phyloP scores from a whole-genome alignment of 192 early-diverging fungal species.

The Podila clonocystis region DNA sequence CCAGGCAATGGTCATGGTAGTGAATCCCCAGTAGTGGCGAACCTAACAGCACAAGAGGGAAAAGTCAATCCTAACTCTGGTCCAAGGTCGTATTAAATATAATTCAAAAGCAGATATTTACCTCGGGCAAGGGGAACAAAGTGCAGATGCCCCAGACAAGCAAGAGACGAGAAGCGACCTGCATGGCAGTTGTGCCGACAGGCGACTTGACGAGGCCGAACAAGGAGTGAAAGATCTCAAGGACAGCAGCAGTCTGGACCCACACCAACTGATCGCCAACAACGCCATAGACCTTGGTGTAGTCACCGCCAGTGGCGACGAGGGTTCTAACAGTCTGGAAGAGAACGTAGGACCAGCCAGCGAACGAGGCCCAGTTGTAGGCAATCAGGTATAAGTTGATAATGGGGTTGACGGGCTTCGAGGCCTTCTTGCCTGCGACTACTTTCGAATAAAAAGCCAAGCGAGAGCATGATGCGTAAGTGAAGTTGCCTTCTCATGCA shows the following conservation, averaged over 20 bases:
- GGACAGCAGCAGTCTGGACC: constrained; percentile 85
- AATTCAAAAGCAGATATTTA: constrained; percentile 7
- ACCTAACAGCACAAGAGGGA: constrained; percentile 51
- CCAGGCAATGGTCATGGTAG: constrained; percentile 93
- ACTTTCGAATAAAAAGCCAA: not conserved
- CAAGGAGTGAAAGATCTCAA: constrained; percentile 74
- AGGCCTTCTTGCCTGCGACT: constrained; percentile 41
- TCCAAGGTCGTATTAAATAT: not conserved
- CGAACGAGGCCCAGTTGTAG: constrained; percentile 86
- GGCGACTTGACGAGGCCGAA: constrained; percentile 85
- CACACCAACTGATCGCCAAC: constrained; percentile 70
- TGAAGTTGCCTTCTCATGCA: not conserved
- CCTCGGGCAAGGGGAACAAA: constrained; percentile 71
- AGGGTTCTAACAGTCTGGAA: constrained; percentile 63
- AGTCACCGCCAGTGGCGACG: constrained; percentile 61
- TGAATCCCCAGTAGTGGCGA: constrained; percentile 71
- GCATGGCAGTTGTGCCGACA: constrained; percentile 81
- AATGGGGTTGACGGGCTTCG: constrained; percentile 47
- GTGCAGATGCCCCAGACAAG: constrained; percentile 86
- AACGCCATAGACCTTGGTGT: constrained; percentile 67
- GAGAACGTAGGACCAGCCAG: constrained; percentile 86
- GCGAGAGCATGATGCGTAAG: not conserved
- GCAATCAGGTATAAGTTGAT: constrained; percentile 76
- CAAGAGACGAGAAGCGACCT: constrained; percentile 88
- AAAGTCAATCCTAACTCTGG: not conserved